These are phyloP conservation scores for Penicillium occitanis DNA, from an alignment of 2,329 filamentous ascomycete genomes.

Conservation along the genomic window DNA sequence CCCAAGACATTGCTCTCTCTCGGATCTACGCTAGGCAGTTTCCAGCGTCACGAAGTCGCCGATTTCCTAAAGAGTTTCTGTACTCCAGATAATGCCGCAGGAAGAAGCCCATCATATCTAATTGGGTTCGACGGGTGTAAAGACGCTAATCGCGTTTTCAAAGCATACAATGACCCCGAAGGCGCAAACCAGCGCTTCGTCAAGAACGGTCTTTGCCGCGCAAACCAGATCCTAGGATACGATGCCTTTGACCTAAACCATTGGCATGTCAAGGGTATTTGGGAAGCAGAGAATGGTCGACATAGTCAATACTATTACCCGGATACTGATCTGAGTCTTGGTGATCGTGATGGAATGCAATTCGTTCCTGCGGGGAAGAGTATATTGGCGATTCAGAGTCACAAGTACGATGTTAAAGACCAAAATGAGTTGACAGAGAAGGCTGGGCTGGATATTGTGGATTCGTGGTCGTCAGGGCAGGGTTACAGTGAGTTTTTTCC, in stretches of 20 bases:
- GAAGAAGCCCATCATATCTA: background rate
- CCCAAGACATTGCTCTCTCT: background rate
- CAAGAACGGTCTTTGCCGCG: background rate
- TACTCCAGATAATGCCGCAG: background rate
- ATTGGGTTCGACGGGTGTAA: conserved; percentile 27
- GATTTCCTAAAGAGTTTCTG: background rate
- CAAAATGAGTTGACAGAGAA: background rate
- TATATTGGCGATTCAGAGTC: background rate
- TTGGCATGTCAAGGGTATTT: conserved; percentile 69
- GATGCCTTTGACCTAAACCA: conserved; percentile 65
- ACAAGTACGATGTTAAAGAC: background rate
- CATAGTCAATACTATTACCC: conserved; percentile 23
- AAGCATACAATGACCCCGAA: conserved; percentile 59
- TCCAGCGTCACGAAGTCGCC: background rate
- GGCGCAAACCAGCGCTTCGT: background rate
- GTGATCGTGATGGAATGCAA: background rate
- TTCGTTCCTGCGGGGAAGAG: background rate
- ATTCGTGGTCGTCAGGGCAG: background rate
- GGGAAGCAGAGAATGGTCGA: conserved; percentile 19
- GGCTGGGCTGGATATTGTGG: background rate
- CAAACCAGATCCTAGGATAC: conserved; percentile 69
- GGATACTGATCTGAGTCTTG: background rate
- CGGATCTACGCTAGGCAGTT: background rate
- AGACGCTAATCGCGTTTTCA: conserved; percentile 72
- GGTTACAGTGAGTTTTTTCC: background rate